Base-by-base conservation (phyloP, 441 rosid genomes). In the Gossypium gossypioides region DNA sequence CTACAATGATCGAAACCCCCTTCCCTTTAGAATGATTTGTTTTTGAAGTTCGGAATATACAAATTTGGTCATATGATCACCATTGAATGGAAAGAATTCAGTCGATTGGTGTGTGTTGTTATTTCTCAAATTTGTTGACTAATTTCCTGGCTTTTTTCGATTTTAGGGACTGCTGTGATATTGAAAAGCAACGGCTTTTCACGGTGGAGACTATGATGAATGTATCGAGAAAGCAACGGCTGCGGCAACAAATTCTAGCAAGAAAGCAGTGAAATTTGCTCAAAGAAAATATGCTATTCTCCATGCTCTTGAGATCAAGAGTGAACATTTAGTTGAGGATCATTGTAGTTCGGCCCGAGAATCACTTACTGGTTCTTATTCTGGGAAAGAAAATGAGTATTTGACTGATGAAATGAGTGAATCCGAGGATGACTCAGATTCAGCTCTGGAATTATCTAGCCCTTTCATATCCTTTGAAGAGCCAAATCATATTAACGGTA, bases 111-210 rank as follows among this genome's bases (percentile, higher is more conserved):
- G n/a, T 58, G 19, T 29, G 64, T 73, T 54, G 12, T 19, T 40
- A 27, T 44, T 16, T 2, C 52, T 44, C 69, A 58, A 19, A 22
- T 70, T 69, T 73, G 70, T 71, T 75, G 12, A 75, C 69, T 55
- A 40, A 52, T 52, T 29, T 67, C n/a, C 37, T 52, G 13, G 50
- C 42, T 48, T 54, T 29, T 76, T 75, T 37, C 78, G 82, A 74
- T 42, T 79, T 15, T 70, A 95, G 98, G 86, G 99, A 92, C 69
- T 96, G 98, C 97, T 91, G 93, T 83, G 81, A 85, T 81, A 92
- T 96, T 71, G 98, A 96, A 72, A 91, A 89, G 74, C 90, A n/a
- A n/a, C n/a, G 88, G 88, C 97, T 2, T 96, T 93, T 81, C 96
- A 97, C 12, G 91, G 99, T 80, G 96, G 93, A 72, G 98, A 92